A percentile compares a stretch with the other conserved stretches of the same genome.
Evolutionary conservation across 1,139 yeast species (phyloP).

Genomic region (Candida albicans): DNA sequence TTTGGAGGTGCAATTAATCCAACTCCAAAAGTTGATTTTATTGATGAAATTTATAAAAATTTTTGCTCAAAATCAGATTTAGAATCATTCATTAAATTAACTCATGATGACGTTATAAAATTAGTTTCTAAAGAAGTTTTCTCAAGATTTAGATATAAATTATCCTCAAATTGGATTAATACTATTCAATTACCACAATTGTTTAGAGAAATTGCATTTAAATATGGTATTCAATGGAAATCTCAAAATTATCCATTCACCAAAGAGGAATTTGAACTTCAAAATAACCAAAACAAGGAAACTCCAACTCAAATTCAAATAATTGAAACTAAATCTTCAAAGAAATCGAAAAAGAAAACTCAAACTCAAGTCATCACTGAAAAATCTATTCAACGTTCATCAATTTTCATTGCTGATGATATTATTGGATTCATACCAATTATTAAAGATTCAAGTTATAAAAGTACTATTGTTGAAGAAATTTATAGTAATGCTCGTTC

Average conservation of each 20-base stretch:
- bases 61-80: slow-evolving; percentile 47
- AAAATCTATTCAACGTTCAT: slow-evolving; percentile 23
- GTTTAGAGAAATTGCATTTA: slow-evolving; percentile 70
- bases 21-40: slow-evolving; percentile 41
- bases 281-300: slow-evolving; percentile 19
- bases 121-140: slow-evolving; percentile 53
- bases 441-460: slow-evolving; percentile 67
- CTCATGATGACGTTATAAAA: slow-evolving; percentile 43
- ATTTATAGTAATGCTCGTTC: slow-evolving; percentile 69
- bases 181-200: slow-evolving; percentile 44
- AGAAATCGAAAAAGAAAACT: slow-evolving; percentile 34
- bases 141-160: slow-evolving; percentile 59
- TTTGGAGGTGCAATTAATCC: slow-evolving; percentile 51
- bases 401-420: slow-evolving; percentile 60
- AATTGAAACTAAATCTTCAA: slow-evolving; percentile 17
- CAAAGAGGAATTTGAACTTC: slow-evolving; percentile 42
- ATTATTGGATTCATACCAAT: slow-evolving; percentile 70
- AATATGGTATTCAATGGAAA: slow-evolving; percentile 87
- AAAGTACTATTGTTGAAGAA: slow-evolving; percentile 71
- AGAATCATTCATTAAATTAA: slow-evolving; percentile 45
- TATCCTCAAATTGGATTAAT: slow-evolving; percentile 51
- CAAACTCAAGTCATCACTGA: slow-evolving; percentile 28
- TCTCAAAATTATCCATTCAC: slow-evolving; percentile 53
- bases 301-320: slow-evolving; percentile 17
- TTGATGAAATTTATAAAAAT: slow-evolving; percentile 43